Evolutionary conservation across 352 stramenopile species (phyloP).

Genomic region (Phytophthora macrochlamydospora): DNA sequence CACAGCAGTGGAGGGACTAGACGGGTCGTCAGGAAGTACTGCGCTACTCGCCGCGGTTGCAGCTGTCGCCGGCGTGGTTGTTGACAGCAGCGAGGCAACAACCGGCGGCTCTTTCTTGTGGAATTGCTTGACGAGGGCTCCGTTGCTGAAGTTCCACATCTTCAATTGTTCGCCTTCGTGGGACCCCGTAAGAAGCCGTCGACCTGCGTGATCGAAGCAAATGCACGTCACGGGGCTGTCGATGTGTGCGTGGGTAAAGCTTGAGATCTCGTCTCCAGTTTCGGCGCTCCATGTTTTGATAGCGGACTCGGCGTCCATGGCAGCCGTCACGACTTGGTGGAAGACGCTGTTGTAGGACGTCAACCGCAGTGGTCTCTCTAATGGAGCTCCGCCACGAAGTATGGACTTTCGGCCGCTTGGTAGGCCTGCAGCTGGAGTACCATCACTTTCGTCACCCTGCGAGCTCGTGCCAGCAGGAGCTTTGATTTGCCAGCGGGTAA

Average conservation of each 20-base stretch:
- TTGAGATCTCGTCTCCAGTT: slow-evolving; percentile 83
- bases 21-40: slow-evolving; percentile 13
- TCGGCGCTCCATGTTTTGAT: slow-evolving; percentile 89
- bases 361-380: slow-evolving; percentile 48
- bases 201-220: slow-evolving; percentile 79
- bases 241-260: slow-evolving; percentile 73
- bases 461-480: slow-evolving; percentile 39
- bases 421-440: slow-evolving; percentile 23
- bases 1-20: slow-evolving; percentile 1
- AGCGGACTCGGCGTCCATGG: slow-evolving; percentile 73
- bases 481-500: slow-evolving; percentile 76
- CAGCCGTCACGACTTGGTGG: slow-evolving; percentile 81
- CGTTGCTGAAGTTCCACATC: slow-evolving; percentile 93
- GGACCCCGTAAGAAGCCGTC: slow-evolving; percentile 79
- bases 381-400: slow-evolving; percentile 7
- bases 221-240: slow-evolving; percentile 79
- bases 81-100: slow-evolving; percentile 29
- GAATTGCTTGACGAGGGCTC: slow-evolving; percentile 83
- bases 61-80: slow-evolving; percentile 23
- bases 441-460: slow-evolving; percentile 42
- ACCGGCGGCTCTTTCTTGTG: slow-evolving; percentile 58
- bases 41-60: slow-evolving; percentile 24
- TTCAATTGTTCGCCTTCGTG: slow-evolving; percentile 81
- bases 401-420: slow-evolving; percentile 10
- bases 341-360: slow-evolving; percentile 85